These are phyloP conservation scores for Sesbania bispinosa DNA, from an alignment of 306 rosid species.

Conservation along the genomic window DNA sequence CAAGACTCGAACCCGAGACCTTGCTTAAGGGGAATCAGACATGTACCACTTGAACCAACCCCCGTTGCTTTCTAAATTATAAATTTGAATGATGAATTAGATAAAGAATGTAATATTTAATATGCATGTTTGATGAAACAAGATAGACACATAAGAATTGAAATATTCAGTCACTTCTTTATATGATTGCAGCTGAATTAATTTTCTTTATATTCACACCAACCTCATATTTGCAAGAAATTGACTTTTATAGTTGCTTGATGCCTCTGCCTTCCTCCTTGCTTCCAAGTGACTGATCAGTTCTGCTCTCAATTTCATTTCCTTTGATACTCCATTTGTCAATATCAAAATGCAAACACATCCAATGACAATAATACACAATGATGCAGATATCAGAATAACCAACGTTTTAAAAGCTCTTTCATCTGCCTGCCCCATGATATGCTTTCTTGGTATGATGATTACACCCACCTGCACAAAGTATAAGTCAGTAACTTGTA, in stretches of 20 bases:
- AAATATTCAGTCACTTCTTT: background rate
- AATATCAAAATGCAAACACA: constrained; percentile 89
- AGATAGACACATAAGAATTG: background rate
- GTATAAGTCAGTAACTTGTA: constrained; percentile 9
- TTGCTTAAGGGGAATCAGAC: no score
- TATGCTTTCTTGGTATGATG: constrained; percentile 85
- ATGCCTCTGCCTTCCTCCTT: constrained; percentile 97
- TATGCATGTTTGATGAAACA: background rate
- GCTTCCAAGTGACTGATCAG: constrained; percentile 94
- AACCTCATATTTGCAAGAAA: constrained; percentile 99
- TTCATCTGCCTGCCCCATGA: constrained; percentile 92
- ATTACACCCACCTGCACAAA: constrained; percentile 92
- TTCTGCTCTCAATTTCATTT: constrained; percentile 96
- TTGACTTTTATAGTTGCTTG: constrained; percentile 95
- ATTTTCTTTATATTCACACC: background rate
- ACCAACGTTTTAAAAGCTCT: constrained; percentile 91
- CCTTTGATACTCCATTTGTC: constrained; percentile 98
- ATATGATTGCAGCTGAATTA: background rate
- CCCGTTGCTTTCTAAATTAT: no score
- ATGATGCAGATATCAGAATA: constrained; percentile 85
- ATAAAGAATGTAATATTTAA: background rate
- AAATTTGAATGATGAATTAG: no score
- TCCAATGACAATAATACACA: constrained; percentile 85
- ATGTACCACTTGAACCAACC: no score
- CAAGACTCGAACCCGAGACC: no score